Percentiles rank a stretch among this genome's conserved stretches.
phyloP scores from a whole-genome alignment of 2,329 filamentous ascomycete species.

The Cladorrhinum sp. region DNA sequence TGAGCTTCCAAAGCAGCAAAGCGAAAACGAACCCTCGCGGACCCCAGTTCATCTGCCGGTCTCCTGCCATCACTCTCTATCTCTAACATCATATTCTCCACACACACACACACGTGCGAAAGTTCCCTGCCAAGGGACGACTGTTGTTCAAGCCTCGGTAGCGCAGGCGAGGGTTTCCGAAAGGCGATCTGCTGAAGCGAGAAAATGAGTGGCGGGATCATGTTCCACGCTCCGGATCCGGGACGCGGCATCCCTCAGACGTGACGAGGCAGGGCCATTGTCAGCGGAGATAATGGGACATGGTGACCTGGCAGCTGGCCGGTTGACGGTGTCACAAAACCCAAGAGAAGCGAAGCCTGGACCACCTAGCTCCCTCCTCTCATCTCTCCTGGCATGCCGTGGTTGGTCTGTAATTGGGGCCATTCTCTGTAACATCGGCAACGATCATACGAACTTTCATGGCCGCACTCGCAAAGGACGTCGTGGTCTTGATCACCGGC shows the following conservation, averaged over 20 bases:
- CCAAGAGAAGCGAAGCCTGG: neutral
- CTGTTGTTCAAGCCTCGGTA: slow-evolving; percentile 10
- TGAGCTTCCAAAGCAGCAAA: neutral
- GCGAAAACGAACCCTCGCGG: neutral
- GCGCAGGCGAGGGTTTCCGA: slow-evolving; percentile 7
- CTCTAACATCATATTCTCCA: slow-evolving; percentile 7
- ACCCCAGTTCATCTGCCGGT: slow-evolving; percentile 8
- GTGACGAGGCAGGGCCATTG: slow-evolving; percentile 14
- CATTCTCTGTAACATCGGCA: slow-evolving; percentile 20
- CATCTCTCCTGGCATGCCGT: slow-evolving; percentile 1
- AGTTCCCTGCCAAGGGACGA: no score
- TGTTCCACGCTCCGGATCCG: slow-evolving; percentile 21
- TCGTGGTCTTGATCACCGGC: slow-evolving; percentile 15
- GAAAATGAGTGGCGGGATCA: slow-evolving; percentile 18
- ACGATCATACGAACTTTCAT: slow-evolving; percentile 17
- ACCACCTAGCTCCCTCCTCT: slow-evolving; percentile 14
- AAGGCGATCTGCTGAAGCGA: slow-evolving; percentile 14
- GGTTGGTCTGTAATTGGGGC: slow-evolving; percentile 17
- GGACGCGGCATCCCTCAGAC: slow-evolving; percentile 15
- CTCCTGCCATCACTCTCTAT: slow-evolving; percentile 5
- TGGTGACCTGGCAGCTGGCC: slow-evolving; percentile 16
- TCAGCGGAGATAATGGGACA: slow-evolving; percentile 22
- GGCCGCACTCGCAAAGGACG: slow-evolving; percentile 10
- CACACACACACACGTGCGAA: slow-evolving; percentile 2
- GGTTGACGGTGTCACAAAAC: slow-evolving; percentile 16